These are phyloP conservation scores for Nothomitra cinnamomea DNA, from an alignment of 2,329 filamentous ascomycete genomes.

Conservation along the genomic window DNA sequence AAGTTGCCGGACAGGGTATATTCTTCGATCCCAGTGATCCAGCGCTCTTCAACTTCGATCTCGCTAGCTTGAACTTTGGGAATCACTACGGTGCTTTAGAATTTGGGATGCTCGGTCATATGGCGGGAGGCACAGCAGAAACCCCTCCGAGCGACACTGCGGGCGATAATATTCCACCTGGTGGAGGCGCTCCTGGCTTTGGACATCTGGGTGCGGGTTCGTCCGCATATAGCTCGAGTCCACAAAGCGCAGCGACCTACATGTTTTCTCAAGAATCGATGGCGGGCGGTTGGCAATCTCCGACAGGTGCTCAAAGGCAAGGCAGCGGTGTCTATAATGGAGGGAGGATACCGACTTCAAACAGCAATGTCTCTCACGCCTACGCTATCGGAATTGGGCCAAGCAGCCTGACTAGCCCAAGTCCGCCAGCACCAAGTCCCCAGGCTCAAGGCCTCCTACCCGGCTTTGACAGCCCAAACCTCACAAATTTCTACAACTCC, in stretches of 20 bases:
- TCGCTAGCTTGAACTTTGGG: conserved; percentile 85
- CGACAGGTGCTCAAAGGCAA: conserved; percentile 21
- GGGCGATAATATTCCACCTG: conserved; percentile 24
- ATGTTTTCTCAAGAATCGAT: conserved; percentile 27
- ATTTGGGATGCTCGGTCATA: conserved; percentile 90
- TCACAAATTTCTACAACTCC: not conserved
- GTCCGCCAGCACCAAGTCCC: conserved; percentile 35
- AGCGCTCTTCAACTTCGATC: conserved; percentile 86
- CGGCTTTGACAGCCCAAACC: conserved; percentile 6
- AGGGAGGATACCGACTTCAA: not conserved
- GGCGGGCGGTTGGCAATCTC: conserved; percentile 27
- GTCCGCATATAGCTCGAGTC: conserved; percentile 28
- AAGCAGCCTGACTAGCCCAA: conserved; percentile 37
- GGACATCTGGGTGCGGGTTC: conserved; percentile 15
- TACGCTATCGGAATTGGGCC: conserved; percentile 45
- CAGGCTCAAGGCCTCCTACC: conserved; percentile 21
- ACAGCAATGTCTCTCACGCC: conserved; percentile 29
- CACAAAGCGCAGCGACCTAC: conserved; percentile 25
- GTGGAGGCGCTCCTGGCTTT: conserved; percentile 24
- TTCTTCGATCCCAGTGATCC: conserved; percentile 87
- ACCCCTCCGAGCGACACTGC: conserved; percentile 49
- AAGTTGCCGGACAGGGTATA: conserved; percentile 29
- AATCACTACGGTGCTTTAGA: conserved; percentile 93
- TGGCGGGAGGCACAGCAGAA: conserved; percentile 81
- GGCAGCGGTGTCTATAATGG: conserved; percentile 16